A percentile compares a stretch with the other conserved stretches of the same genome.
Conservation (phyloP, 768 basidiomycete genomes). For the Tricholoma bakamatsutake region DNA sequence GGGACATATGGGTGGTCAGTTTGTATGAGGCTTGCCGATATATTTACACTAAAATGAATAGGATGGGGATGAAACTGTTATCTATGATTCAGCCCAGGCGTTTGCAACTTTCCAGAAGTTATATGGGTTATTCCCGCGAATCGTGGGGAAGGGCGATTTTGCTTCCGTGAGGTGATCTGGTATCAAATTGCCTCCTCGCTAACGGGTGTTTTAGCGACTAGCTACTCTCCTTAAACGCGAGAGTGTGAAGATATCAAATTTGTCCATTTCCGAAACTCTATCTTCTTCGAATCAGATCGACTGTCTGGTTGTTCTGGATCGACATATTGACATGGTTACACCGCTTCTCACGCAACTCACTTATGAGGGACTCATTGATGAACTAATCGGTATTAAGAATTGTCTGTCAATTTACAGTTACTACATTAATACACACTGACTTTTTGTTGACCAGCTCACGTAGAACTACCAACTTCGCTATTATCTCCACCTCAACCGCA, state of each 20-base stretch:
- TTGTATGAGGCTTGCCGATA: slow-evolving; percentile 7
- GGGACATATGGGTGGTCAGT: slow-evolving; percentile 87
- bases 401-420: slow-evolving; percentile 43
- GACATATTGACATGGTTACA: slow-evolving; percentile 91
- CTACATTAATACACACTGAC: not conserved
- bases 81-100: slow-evolving; percentile 87
- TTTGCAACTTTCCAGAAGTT: slow-evolving; percentile 76
- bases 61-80: slow-evolving; percentile 90
- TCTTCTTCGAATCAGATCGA: slow-evolving; percentile 65
- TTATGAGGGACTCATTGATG: slow-evolving; percentile 94
- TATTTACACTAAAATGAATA: slow-evolving; percentile 22
- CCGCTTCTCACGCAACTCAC: slow-evolving; percentile 94
- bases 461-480: slow-evolving; percentile 72
- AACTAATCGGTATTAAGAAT: slow-evolving; percentile 84
- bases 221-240: slow-evolving; percentile 65
- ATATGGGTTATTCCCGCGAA: slow-evolving; percentile 86
- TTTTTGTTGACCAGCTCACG: slow-evolving; percentile 48
- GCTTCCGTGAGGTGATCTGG: slow-evolving; percentile 49
- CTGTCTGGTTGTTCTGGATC: slow-evolving; percentile 82
- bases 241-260: slow-evolving; percentile 33
- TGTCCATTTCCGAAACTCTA: slow-evolving; percentile 33
- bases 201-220: slow-evolving; percentile 50
- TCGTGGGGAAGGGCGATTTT: slow-evolving; percentile 89
- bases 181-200: slow-evolving; percentile 1
- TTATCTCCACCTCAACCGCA: slow-evolving; percentile 49